Conservation (phyloP, 768 basidiomycete genomes). For the Pleurotus salmoneostramineus region DNA sequence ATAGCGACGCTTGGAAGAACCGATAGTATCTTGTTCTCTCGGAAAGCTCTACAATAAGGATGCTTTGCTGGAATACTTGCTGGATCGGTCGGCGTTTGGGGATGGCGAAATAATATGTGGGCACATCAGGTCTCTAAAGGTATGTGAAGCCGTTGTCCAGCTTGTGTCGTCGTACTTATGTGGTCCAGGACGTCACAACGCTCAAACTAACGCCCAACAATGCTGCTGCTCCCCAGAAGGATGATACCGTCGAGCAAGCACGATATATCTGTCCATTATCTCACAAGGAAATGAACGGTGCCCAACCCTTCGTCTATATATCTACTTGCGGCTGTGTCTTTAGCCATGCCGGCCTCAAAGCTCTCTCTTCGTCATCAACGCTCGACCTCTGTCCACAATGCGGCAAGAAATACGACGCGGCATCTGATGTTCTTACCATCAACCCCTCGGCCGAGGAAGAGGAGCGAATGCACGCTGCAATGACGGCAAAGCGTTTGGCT, state of each 20-base stretch:
- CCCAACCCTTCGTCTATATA: constrained; percentile 84
- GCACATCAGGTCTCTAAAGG: constrained; percentile 88
- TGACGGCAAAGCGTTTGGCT: constrained; percentile 54
- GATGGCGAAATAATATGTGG: constrained; percentile 93
- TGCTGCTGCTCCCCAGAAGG: constrained; percentile 33
- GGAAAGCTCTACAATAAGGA: constrained; percentile 98
- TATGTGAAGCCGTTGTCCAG: constrained; percentile 28
- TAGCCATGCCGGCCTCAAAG: constrained; percentile 77
- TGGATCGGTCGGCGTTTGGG: constrained; percentile 80
- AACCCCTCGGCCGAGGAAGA: constrained; percentile 74
- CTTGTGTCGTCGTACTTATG: background rate
- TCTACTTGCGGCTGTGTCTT: constrained; percentile 88
- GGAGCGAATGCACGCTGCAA: constrained; percentile 45
- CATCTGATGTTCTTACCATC: constrained; percentile 53
- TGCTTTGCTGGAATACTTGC: constrained; percentile 83
- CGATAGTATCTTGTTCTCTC: constrained; percentile 86
- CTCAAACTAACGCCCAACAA: constrained; percentile 73
- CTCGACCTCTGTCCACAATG: constrained; percentile 77
- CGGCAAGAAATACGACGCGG: constrained; percentile 59
- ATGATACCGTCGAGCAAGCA: constrained; percentile 40
- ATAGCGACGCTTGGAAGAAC: constrained; percentile 81
- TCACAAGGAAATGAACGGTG: constrained; percentile 92
- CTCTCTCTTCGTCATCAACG: constrained; percentile 37
- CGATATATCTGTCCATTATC: constrained; percentile 90
- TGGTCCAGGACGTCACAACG: constrained; percentile 74